Conservation (phyloP, 2,329 filamentous ascomycete genomes). For the Thelonectria olida region DNA sequence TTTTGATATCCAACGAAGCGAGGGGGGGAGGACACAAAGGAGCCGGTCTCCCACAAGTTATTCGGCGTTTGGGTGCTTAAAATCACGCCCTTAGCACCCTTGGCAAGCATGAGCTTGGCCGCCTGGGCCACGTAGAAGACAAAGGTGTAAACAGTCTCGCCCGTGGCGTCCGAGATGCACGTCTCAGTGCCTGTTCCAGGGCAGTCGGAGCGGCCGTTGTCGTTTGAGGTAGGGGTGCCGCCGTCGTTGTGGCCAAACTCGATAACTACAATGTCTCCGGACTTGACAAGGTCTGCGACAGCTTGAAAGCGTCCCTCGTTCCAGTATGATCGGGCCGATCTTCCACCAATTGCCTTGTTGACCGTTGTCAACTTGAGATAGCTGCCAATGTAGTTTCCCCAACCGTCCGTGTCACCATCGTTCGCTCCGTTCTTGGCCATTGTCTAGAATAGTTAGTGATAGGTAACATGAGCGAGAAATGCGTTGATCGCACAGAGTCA, state of each 20-base stretch:
- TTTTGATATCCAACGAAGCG: constrained; percentile 67
- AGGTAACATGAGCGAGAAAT: neutral
- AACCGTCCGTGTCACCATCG: constrained; percentile 60
- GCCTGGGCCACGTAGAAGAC: constrained; percentile 68
- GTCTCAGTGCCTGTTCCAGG: constrained; percentile 61
- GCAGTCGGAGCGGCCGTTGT: constrained; percentile 72
- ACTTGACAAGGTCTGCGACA: constrained; percentile 60
- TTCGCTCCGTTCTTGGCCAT: constrained; percentile 61
- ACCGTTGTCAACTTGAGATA: constrained; percentile 56
- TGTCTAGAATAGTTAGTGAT: constrained; percentile 45
- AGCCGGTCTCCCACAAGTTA: constrained; percentile 69
- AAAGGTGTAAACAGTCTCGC: constrained; percentile 67
- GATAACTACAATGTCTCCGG: constrained; percentile 73
- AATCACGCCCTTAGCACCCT: constrained; percentile 70
- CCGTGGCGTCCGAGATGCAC: constrained; percentile 49
- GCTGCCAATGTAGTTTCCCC: constrained; percentile 68
- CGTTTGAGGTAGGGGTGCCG: constrained; percentile 59
- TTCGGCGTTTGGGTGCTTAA: constrained; percentile 64
- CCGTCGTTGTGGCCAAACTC: constrained; percentile 81
- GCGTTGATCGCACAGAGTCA: constrained; percentile 52
- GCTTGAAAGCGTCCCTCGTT: constrained; percentile 71
- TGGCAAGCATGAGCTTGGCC: constrained; percentile 59
- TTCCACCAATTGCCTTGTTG: constrained; percentile 73
- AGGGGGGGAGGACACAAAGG: constrained; percentile 55
- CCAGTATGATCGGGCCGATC: constrained; percentile 72